Conservation (phyloP, 352 stramenopile species). For the Phytophthora pinifolia region DNA sequence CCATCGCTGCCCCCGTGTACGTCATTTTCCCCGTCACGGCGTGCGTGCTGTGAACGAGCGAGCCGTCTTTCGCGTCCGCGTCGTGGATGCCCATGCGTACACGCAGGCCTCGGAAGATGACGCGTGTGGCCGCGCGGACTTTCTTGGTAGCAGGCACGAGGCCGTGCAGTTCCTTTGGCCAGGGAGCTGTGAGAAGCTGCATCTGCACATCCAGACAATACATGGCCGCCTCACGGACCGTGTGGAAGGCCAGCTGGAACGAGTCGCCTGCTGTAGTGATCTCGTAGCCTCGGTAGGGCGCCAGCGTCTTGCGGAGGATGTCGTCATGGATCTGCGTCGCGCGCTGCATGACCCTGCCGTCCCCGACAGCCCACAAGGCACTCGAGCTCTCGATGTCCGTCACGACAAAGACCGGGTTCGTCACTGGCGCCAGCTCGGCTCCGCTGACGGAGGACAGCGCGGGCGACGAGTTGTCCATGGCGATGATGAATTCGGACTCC, state of each 20-base stretch:
- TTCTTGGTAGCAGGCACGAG: conserved; percentile 29
- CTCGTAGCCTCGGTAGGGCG: conserved; percentile 39
- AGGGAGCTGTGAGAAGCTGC: conserved; percentile 30
- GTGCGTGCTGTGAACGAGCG: conserved; percentile 24
- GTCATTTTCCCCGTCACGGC: conserved; percentile 40
- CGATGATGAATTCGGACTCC: conserved; percentile 19
- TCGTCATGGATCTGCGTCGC: conserved; percentile 36
- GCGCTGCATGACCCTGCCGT: conserved; percentile 27
- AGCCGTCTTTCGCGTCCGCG: conserved; percentile 20
- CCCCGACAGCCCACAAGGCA: conserved; percentile 30
- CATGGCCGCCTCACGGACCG: conserved; percentile 34
- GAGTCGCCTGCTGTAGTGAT: conserved; percentile 43
- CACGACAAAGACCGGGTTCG: conserved; percentile 40
- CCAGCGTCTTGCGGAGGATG: conserved; percentile 28
- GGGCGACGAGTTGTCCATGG: neutral
- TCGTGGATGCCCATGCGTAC: conserved; percentile 50
- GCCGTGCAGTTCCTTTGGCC: conserved; percentile 35
- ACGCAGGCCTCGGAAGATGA: conserved; percentile 37
- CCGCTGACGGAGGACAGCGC: neutral
- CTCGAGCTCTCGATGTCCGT: conserved; percentile 49
- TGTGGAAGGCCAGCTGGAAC: conserved; percentile 47
- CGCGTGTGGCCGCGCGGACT: conserved; percentile 16
- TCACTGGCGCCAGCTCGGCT: conserved; percentile 3
- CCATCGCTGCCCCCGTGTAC: conserved; percentile 37
- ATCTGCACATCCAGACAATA: conserved; percentile 46